Base-by-base conservation (phyloP, 2,329 filamentous ascomycete species). In the Verticillium klebahnii region DNA sequence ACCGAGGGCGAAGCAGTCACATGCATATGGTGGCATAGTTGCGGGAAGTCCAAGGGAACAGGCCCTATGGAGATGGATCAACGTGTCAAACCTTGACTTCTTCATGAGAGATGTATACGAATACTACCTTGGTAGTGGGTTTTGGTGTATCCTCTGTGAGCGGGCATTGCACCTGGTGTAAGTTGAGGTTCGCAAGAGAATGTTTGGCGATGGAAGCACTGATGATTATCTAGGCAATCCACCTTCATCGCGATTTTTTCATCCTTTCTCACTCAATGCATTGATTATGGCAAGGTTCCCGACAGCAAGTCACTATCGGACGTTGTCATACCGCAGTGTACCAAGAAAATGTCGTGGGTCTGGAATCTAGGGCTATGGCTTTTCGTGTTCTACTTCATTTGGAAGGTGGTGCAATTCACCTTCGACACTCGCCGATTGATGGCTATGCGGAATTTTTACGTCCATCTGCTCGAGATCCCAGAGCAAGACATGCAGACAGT, bases 1-100 rank as follows among this genome's bases (percentile, higher is more conserved):
- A 19, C 37, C 64, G 2, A 39, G 66, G 37, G 50, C 67, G 32
- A 66, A 72, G n/a, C 68, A 70, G 59, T 66, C 72, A 65, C 65
- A 73, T 29, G n/a, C 74, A 45, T 40, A 68, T 68, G 62, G 69
- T 70, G 64, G 68, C 55, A 61, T 69, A 17, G 61, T 74, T 23
- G 65, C 72, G 1, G 75, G 74, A 11, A 75, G 72, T 59, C 77
- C 78, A 14, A 87, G 87, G 73, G 90, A 94, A 71, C 90, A 89
- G 73, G 93, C 93, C 3, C 86, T 96, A 79, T 97, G 92, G 89
- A 85, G 91, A 75, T 97, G 93, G 91, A 91, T 91, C 60, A 97
- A 97, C 70, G 91, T 95, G 62, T 87, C 91, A 40, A 95, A 96
- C 70, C 80, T 97, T 60, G 93, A 97, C 74, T 89, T 87, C 69